Percentiles rank a stretch among this genome's conserved stretches.
phyloP scores from a whole-genome alignment of 139 green algal species.

The Picochlorum sp. region DNA sequence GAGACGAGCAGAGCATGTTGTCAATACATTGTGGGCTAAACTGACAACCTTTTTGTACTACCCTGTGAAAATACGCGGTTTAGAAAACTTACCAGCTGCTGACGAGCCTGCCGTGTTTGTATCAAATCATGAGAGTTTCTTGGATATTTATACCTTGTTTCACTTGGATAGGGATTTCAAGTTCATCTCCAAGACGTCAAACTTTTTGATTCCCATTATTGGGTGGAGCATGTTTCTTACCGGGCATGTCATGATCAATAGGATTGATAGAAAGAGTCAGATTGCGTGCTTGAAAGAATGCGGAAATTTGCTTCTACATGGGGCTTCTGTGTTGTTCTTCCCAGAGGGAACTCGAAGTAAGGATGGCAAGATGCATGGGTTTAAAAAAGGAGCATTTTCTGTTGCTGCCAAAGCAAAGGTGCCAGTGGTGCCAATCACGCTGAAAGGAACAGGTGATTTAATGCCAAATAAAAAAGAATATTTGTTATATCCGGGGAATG shows the following conservation, averaged over 20 bases:
- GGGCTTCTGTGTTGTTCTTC: conserved; percentile 81
- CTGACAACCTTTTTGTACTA: conserved; percentile 75
- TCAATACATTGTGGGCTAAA: conserved; percentile 94
- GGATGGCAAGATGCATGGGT: conserved; percentile 54
- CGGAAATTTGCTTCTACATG: conserved; percentile 60
- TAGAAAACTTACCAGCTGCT: conserved; percentile 75
- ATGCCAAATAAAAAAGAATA: conserved; percentile 81
- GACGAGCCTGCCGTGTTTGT: conserved; percentile 85
- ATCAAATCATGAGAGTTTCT: conserved; percentile 92
- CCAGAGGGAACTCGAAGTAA: conserved; percentile 75
- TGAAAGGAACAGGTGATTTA: conserved; percentile 74
- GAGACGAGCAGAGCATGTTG: conserved; percentile 63
- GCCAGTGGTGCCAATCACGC: conserved; percentile 80
- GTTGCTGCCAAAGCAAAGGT: conserved; percentile 83
- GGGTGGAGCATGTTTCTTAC: conserved; percentile 98
- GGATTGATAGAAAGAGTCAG: conserved; percentile 79
- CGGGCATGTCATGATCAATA: conserved; percentile 81
- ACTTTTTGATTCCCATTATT: conserved; percentile 96
- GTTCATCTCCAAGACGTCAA: conserved; percentile 94
- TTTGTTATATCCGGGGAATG: conserved; percentile 54
- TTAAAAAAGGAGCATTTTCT: conserved; percentile 93
- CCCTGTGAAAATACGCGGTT: conserved; percentile 63
- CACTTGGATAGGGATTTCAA: conserved; percentile 86
- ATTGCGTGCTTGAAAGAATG: conserved; percentile 82
- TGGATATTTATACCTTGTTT: conserved; percentile 92